Percentiles rank a stretch among this genome's conserved stretches.
Conservation (phyloP, 192 early-diverging fungal genomes). For the Backusella westeae region DNA sequence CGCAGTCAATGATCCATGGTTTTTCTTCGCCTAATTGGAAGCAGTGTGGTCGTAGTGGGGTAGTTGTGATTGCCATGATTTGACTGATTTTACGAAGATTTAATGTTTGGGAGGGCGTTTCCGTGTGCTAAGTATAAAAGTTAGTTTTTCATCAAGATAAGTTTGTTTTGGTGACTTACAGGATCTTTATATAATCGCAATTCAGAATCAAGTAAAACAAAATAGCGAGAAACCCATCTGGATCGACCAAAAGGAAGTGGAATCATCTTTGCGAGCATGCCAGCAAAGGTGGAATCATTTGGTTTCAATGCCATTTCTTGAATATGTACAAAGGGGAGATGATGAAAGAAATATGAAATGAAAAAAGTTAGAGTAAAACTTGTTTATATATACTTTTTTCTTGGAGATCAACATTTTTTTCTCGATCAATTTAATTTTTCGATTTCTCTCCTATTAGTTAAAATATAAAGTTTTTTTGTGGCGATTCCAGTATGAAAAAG, state of each 20-base stretch:
- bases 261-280: conserved; percentile 9
- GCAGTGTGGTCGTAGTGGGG: conserved; percentile 6
- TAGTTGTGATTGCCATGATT: neutral
- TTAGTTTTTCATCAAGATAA: neutral
- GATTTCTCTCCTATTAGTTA: neutral
- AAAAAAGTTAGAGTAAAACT: neutral
- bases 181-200: conserved; percentile 25
- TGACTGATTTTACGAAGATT: conserved; percentile 12
- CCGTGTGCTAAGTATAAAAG: conserved; percentile 5
- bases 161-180: conserved; percentile 3
- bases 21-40: conserved; percentile 10
- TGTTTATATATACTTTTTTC: neutral
- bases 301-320: neutral
- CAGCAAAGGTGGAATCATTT: conserved; percentile 4
- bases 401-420: neutral
- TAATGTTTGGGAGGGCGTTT: conserved; percentile 10
- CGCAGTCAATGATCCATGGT: conserved; percentile 21
- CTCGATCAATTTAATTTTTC: too few species aligned
- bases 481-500: neutral
- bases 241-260: conserved; percentile 16
- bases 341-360: neutral
- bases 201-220: conserved; percentile 28
- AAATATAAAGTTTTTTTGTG: neutral
- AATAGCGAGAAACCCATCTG: conserved; percentile 23
- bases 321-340: neutral